A percentile compares a stretch with the other conserved stretches of the same genome.
phyloP scores from a whole-genome alignment of 225 moss, liverwort and hornwort species.

The Pseudoscleropodium purum region DNA sequence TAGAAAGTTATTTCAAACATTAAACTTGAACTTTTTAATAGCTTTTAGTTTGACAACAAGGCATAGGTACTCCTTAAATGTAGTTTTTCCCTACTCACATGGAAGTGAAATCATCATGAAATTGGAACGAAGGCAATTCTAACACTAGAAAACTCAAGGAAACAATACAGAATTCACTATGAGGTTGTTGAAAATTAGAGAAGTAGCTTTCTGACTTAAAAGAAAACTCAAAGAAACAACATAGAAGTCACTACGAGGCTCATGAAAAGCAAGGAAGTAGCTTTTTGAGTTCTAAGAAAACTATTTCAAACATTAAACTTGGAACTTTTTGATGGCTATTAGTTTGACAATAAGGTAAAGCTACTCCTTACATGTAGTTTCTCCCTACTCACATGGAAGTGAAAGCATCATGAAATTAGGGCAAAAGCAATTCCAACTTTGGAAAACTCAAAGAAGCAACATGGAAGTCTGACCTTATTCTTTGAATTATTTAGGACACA shows the following conservation, averaged over 20 bases:
- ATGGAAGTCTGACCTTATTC: neutral
- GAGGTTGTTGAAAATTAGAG: rapidly evolving
- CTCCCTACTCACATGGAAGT: neutral
- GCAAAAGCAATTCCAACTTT: rapidly evolving
- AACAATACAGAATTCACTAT: no score
- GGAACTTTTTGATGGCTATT: neutral
- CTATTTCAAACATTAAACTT: neutral
- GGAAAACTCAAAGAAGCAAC: neutral
- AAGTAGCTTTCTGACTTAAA: neutral
- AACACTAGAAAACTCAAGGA: rapidly evolving
- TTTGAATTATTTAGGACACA: neutral
- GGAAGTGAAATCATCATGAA: neutral
- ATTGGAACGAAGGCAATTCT: neutral
- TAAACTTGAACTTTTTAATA: neutral
- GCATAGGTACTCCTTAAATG: no score
- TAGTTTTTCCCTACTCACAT: neutral
- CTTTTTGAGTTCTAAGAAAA: neutral
- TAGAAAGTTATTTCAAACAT: neutral
- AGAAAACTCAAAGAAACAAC: no score
- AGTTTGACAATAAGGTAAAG: neutral
- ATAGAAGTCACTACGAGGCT: neutral
- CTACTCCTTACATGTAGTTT: neutral
- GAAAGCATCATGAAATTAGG: neutral
- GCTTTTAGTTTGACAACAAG: neutral
- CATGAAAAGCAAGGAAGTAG: rapidly evolving